Base-by-base conservation (phyloP, 2,329 filamentous ascomycete genomes). In the Venturia nashicola region DNA sequence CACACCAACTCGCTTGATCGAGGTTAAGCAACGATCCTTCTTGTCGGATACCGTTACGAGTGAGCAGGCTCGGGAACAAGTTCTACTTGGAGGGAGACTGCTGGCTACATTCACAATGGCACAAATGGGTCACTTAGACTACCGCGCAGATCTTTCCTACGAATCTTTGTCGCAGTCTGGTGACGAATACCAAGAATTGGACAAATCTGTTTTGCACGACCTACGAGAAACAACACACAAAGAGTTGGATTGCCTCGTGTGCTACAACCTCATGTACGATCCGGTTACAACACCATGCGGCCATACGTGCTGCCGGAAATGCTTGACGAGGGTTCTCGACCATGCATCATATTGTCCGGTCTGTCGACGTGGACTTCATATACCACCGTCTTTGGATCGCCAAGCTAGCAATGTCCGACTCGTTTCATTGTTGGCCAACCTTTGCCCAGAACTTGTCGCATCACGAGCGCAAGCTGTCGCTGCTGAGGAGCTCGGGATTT, bases 201-300 rank as follows among this genome's bases (percentile, higher is more conserved):
- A 88, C 66, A 67, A 71, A 5, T 73, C 70, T 9, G 70, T 86
- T 9, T 74, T 91, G 36, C 76, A 80, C 34, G 79, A 78, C 42
- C 71, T 94, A 16, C 84, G 85, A 68, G 82, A 87, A 34, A 77
- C 79, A 1, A 79, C 84, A 3, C 83, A 86, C 66, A 78, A 80
- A 18, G 91, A 96, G 71, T 78, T 95, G 70, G 91, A 96, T 70
- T 97, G 92, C 68, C 90, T 94, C 69, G 86, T 96, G 65, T 96
- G 92, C 75, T 95, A 93, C 73, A 83, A 86, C 48, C 75, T 95
- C 27, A 88, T 93, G 72, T 78, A 91, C 66, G 89, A 96, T 66
- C 91, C 92, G 0, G 78, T 92, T 61, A 96, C 91, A 0, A 95
- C 90, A 0, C 81, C 84, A 1, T 97, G 92, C 70, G 92, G 92